phyloP scores from a whole-genome alignment of 352 stramenopile species.

The Phytopythium chamaehyphon region DNA sequence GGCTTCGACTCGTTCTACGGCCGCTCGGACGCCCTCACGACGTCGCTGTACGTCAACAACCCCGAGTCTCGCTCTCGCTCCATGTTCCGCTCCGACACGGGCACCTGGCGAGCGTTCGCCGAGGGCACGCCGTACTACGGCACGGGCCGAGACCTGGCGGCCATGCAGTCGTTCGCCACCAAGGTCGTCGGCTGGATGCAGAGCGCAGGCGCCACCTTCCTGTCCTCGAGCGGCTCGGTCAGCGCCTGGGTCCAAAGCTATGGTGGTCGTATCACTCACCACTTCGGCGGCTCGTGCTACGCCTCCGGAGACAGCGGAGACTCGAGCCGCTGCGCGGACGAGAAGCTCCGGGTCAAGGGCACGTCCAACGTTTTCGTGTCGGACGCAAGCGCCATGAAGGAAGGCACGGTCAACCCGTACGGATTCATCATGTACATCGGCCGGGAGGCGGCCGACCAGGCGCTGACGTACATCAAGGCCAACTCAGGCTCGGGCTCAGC shows the following conservation, averaged over 20 bases:
- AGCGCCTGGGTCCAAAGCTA: conserved; percentile 37
- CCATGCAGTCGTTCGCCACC: conserved; percentile 45
- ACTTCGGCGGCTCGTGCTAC: conserved; percentile 75
- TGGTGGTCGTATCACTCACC: conserved; percentile 28
- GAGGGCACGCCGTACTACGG: conserved; percentile 32
- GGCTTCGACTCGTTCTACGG: conserved; percentile 35
- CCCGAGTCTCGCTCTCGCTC: conserved; percentile 37
- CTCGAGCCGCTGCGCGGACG: conserved; percentile 48
- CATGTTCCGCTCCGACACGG: conserved; percentile 35
- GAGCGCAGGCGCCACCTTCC: conserved; percentile 40
- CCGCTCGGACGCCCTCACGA: conserved; percentile 32
- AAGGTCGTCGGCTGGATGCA: conserved; percentile 37
- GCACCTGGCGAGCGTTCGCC: conserved; percentile 34
- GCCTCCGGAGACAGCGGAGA: conserved; percentile 39
- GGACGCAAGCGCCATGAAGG: conserved; percentile 53
- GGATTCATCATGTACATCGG: conserved; percentile 77
- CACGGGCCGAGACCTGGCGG: conserved; percentile 42
- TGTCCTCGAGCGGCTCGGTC: conserved; percentile 26
- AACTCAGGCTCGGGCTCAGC: conserved; percentile 8
- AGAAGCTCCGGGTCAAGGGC: conserved; percentile 53
- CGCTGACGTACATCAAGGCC: conserved; percentile 25
- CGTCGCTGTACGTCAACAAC: conserved; percentile 62
- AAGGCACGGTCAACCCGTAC: conserved; percentile 67
- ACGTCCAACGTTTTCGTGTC: conserved; percentile 67
- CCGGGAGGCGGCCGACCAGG: conserved; percentile 37